A percentile compares a stretch with the other conserved stretches of the same genome.
These are phyloP conservation scores for Colletotrichum viniferum DNA, from an alignment of 2,329 filamentous ascomycete species.

Conservation along the genomic window DNA sequence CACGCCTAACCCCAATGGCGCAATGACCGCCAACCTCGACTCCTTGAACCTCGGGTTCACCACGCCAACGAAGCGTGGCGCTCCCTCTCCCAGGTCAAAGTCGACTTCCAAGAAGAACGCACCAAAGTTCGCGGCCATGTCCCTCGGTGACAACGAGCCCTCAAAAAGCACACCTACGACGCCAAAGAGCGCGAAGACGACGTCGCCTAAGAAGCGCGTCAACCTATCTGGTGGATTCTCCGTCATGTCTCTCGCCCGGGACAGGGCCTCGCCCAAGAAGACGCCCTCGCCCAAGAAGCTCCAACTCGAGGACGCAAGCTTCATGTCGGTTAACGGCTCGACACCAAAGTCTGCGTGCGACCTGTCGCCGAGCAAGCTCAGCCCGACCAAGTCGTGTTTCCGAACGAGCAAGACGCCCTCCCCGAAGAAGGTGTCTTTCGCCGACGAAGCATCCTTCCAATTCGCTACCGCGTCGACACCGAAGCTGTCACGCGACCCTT, in stretches of 20 bases:
- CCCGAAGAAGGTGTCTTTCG: slow-evolving; percentile 12
- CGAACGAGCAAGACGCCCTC: neutral
- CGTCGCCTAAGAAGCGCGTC: neutral
- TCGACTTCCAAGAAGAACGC: slow-evolving; percentile 11
- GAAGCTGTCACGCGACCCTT: neutral
- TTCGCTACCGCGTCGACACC: neutral
- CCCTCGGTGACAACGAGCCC: neutral
- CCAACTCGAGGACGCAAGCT: slow-evolving; percentile 1
- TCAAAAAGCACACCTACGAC: neutral
- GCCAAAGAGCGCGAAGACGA: neutral
- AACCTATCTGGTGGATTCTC: neutral
- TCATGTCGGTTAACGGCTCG: neutral
- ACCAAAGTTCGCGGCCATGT: neutral
- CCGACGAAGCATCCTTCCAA: slow-evolving; percentile 1
- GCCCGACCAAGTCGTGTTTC: neutral
- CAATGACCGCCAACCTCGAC: neutral
- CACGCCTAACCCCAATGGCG: neutral
- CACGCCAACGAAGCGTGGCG: slow-evolving; percentile 10
- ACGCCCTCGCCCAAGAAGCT: neutral
- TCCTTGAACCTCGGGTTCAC: neutral
- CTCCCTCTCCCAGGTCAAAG: neutral
- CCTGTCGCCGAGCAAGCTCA: neutral
- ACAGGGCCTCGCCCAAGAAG: neutral
- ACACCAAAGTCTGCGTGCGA: neutral
- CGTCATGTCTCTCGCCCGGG: neutral